Percentiles rank a stretch among this genome's conserved stretches.
Conservation (phyloP, 2,329 filamentous ascomycete genomes). For the Kalmusia sp. region DNA sequence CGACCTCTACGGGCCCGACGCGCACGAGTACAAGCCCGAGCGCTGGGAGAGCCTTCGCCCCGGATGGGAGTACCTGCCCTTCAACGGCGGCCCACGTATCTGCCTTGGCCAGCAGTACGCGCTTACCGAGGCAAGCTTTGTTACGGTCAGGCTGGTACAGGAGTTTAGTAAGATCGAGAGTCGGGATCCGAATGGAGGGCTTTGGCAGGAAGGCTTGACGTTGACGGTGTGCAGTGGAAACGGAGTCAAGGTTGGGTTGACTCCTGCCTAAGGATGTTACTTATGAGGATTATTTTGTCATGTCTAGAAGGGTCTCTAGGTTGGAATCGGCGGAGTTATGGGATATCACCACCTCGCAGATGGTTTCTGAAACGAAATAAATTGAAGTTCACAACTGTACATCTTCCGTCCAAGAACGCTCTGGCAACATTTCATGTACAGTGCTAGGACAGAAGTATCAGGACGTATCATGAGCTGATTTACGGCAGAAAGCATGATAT, state of each 20-base stretch:
- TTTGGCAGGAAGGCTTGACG: conserved; percentile 39
- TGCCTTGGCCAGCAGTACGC: conserved; percentile 48
- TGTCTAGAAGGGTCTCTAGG: too few relatives aligned
- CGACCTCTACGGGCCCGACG: conserved; percentile 58
- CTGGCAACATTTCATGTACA: too few relatives aligned
- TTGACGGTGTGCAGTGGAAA: conserved; percentile 36
- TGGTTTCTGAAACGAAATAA: too few relatives aligned
- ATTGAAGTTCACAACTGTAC: too few relatives aligned
- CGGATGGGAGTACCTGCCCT: conserved; percentile 48
- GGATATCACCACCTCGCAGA: too few relatives aligned
- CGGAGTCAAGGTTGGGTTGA: conserved; percentile 39
- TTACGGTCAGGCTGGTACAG: conserved; percentile 39
- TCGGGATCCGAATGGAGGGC: conserved; percentile 28
- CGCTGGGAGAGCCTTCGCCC: conserved; percentile 53
- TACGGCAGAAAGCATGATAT: too few relatives aligned
- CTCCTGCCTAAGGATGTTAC: conserved; percentile 29
- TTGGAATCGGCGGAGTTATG: too few relatives aligned
- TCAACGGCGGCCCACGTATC: conserved; percentile 48
- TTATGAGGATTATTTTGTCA: too few relatives aligned
- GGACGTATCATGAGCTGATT: too few relatives aligned
- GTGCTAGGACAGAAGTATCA: too few relatives aligned
- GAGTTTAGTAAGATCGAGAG: conserved; percentile 38
- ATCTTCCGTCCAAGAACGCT: too few relatives aligned
- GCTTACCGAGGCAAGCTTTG: conserved; percentile 43
- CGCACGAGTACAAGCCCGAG: conserved; percentile 57